Base-by-base conservation (phyloP, 352 stramenopile genomes). In the Phytopythium oedochilum region DNA sequence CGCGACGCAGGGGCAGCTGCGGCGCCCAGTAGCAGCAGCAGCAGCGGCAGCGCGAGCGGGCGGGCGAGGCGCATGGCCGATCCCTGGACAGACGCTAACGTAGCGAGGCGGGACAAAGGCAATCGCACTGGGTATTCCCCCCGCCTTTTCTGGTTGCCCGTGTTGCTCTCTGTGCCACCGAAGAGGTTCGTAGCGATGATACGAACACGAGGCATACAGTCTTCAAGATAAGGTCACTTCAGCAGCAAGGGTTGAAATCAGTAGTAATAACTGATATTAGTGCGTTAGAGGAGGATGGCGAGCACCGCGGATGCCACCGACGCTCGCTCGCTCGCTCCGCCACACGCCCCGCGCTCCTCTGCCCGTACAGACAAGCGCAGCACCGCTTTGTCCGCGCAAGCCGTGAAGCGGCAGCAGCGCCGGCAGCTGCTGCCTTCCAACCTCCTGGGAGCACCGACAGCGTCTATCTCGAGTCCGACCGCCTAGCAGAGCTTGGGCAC, bases 401-500 rank as follows among this genome's bases (percentile, higher is more conserved):
- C n/a, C n/a, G n/a, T n/a, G n/a, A n/a, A n/a, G n/a, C 2, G 32
- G 32, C 7, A 36, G 15, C 15, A 36, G 32, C 32, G 32, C 15
- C 32, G 32, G 32, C 32, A 2, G 2, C 32, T 2, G 32, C 32
- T 17, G 32, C 10, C 32, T 36, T n/a, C n/a, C n/a, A n/a, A n/a
- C n/a, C n/a, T n/a, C n/a, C 32, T 7, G 32, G 32, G 7, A 36
- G 32, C 32, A 12, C 32, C 32, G n/a, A 3, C 38, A 20, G 17
- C 38, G 15, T 44, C 38, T 44, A 44, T 25, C 38, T 44, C 38
- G n/a, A 6, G n/a, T n/a, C n/a, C 2, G 17, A 1, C 25, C 23
- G 39, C 66, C 61, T 79, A 75, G 52, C 53, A 83, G 36, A 93
- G 58, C 75, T 91, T 90, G 39, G 83, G 80, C 50, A 93, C 81